Evolutionary conservation across 768 basidiomycete species (phyloP).

Genomic region (Neoboletus magnificus): DNA sequence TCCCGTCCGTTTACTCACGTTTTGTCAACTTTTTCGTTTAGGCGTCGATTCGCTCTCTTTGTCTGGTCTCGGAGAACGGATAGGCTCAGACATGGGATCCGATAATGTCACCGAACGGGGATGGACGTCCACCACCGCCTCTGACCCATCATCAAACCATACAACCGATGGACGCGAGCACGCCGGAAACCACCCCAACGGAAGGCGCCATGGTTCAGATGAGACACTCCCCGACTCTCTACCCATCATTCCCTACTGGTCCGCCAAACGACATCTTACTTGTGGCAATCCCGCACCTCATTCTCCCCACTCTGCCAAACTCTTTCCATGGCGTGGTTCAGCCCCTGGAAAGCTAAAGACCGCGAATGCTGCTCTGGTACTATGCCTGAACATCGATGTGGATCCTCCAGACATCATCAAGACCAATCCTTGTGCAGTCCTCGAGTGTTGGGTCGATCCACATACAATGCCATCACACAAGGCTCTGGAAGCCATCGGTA

Average conservation of each 20-base stretch:
- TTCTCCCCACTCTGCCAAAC: slow-evolving; percentile 61
- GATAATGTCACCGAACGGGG: slow-evolving; percentile 56
- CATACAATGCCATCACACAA: slow-evolving; percentile 88
- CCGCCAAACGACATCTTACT: slow-evolving; percentile 85
- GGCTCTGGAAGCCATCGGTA: slow-evolving; percentile 90
- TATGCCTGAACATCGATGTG: slow-evolving; percentile 96
- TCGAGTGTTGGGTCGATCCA: slow-evolving; percentile 98
- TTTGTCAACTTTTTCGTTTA: slow-evolving; percentile 10
- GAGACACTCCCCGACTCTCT: slow-evolving; percentile 45
- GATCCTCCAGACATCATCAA: slow-evolving; percentile 98
- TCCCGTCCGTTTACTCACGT: not conserved
- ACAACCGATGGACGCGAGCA: slow-evolving; percentile 31
- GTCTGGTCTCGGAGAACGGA: slow-evolving; percentile 15
- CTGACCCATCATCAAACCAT: slow-evolving; percentile 45
- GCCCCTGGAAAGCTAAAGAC: slow-evolving; percentile 88
- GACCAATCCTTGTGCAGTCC: slow-evolving; percentile 90
- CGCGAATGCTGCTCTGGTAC: slow-evolving; percentile 78
- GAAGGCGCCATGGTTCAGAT: slow-evolving; percentile 41
- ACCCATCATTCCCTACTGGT: slow-evolving; percentile 80
- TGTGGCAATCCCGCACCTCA: slow-evolving; percentile 81
- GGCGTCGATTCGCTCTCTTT: slow-evolving; percentile 15
- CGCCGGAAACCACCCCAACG: slow-evolving; percentile 33
- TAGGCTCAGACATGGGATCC: slow-evolving; percentile 37
- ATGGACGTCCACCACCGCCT: slow-evolving; percentile 46
- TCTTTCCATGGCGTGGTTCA: slow-evolving; percentile 76